These are phyloP conservation scores for Fusarium transvaalense DNA, from an alignment of 2,329 filamentous ascomycete species.

Conservation along the genomic window DNA sequence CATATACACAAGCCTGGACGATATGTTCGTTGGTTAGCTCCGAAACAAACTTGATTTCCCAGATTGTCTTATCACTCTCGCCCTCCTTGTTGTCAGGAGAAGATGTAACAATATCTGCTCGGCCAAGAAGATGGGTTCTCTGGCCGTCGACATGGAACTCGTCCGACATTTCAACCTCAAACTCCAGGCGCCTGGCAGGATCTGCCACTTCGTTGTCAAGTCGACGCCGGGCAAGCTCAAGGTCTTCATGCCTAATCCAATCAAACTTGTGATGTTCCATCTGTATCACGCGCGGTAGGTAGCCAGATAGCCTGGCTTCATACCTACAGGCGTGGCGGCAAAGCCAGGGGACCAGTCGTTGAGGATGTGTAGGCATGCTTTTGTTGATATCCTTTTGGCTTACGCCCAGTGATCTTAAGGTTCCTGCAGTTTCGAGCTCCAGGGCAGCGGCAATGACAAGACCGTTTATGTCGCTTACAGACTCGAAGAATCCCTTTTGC, in stretches of 20 bases:
- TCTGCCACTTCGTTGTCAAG: constrained; percentile 31
- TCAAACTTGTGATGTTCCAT: constrained; percentile 47
- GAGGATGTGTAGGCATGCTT: background rate
- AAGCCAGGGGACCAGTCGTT: constrained; percentile 41
- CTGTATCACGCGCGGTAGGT: constrained; percentile 44
- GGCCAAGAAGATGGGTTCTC: constrained; percentile 15
- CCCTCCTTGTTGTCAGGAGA: background rate
- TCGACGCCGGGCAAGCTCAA: constrained; percentile 38
- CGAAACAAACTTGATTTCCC: constrained; percentile 51
- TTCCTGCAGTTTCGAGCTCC: constrained; percentile 38
- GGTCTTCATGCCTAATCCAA: constrained; percentile 44
- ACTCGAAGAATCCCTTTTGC: constrained; percentile 36
- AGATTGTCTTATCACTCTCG: constrained; percentile 28
- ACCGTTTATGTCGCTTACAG: constrained; percentile 50
- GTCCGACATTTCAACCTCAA: constrained; percentile 13
- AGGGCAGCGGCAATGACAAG: constrained; percentile 46
- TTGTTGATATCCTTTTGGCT: background rate
- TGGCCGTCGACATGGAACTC: background rate
- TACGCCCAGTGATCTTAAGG: constrained; percentile 30
- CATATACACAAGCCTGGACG: constrained; percentile 47
- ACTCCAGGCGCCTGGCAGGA: constrained; percentile 1
- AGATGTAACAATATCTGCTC: constrained; percentile 28
- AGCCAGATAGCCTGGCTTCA: constrained; percentile 43
- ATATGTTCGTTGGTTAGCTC: constrained; percentile 45
- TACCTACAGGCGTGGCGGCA: constrained; percentile 47